Base-by-base conservation (phyloP, 805 yeast species). In the Ogataea wickerhamii region DNA sequence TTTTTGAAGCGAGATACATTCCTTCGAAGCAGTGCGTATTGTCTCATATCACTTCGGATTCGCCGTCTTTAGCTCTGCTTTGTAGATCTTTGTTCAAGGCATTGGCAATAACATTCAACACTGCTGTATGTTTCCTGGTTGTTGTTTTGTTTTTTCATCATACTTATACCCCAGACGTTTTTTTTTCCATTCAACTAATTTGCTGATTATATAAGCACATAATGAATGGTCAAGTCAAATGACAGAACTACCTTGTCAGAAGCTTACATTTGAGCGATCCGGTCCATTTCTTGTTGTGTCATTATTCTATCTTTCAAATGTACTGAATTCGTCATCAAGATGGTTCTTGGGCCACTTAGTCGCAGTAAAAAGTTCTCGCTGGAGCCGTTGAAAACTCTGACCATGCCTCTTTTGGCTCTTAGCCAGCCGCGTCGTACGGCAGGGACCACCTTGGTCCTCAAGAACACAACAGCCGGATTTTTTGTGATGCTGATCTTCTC, bases 291-390 rank as follows among this genome's bases (percentile, higher is more conserved):
- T 8, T 49, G 39, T 7, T 50, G 47, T 14, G 53, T 50, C 37
- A 60, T 32, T 11, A 51, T 31, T 10, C 40, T 47, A 31, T 50
- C 51, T 29, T 53, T 47, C n/a, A 53, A 35, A 16, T 49, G 51
- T 19, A 57, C 40, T n/a, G 51, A 45, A 32, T 61, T 56, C 14
- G 55, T 49, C 4, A 61, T 26, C 32, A 61, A 38, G n/a, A 61
- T 19, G 2, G 59, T 60, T 27, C 51, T 53, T 10, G 66, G 66
- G 7, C 66, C 66, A 10, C 44, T 45, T 11, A 61, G 36, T 24
- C 53, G 55, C 14, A 61, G 36, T 44, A 59, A 47, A 32, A 48
- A 40, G 18, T 52, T 53, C 25, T 50, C 47, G 23, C 30, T 37
- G 1, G 56, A 46, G 5, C 61, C 57, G 11, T 41, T 40, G 5